Percentiles rank a stretch among this genome's conserved stretches.
phyloP scores from a whole-genome alignment of 305 asterid species.

The Solanum chacoense region DNA sequence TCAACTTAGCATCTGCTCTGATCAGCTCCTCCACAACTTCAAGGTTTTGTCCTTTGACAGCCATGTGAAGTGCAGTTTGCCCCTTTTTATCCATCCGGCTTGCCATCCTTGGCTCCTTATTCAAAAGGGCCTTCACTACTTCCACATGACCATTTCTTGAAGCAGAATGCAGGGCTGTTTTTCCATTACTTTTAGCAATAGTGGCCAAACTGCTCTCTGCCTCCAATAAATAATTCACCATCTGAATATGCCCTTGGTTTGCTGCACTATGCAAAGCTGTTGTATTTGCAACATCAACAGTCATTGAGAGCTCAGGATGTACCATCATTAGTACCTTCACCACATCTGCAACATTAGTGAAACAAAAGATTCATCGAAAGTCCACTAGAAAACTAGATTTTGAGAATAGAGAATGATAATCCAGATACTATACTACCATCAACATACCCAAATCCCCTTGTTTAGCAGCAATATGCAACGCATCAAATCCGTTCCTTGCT shows the following conservation, averaged over 20 bases:
- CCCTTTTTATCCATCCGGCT: conserved; percentile 43
- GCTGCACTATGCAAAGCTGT: conserved; percentile 88
- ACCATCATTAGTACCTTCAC: conserved; percentile 74
- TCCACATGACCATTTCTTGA: conserved; percentile 45
- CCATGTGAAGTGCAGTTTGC: conserved; percentile 63
- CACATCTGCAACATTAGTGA: conserved; percentile 34
- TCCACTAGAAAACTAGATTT: neutral
- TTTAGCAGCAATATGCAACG: conserved; percentile 81
- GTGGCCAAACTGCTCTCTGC: conserved; percentile 49
- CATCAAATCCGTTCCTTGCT: conserved; percentile 73
- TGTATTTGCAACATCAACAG: conserved; percentile 69
- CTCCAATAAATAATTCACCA: conserved; percentile 60
- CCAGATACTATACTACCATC: neutral
- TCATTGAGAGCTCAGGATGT: conserved; percentile 81
- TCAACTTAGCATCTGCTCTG: conserved; percentile 17
- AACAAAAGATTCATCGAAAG: neutral
- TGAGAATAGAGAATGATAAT: neutral
- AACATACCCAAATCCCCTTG: conserved; percentile 63
- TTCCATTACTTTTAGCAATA: conserved; percentile 50
- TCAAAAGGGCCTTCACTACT: conserved; percentile 34
- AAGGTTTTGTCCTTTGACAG: conserved; percentile 46
- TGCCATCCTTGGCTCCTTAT: conserved; percentile 26
- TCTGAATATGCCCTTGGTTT: conserved; percentile 59
- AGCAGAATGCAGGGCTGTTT: conserved; percentile 47
- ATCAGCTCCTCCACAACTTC: conserved; percentile 39